Base-by-base conservation (phyloP, 306 rosid species). In the Geum urbanum region DNA sequence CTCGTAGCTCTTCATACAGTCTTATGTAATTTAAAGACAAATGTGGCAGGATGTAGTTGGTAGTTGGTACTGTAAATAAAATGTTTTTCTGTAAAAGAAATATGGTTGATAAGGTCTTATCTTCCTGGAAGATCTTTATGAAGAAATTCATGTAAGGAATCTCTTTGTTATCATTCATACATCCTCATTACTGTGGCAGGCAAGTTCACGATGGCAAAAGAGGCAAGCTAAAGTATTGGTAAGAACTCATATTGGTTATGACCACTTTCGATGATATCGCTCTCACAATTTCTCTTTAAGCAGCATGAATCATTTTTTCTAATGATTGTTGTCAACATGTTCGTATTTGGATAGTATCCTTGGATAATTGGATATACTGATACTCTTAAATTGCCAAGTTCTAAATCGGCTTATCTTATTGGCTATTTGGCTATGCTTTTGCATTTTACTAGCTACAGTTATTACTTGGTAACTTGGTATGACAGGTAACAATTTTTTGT, bases 161-260 rank as follows among this genome's bases (percentile, higher is more conserved):
- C n/a, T 54, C 8, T 58, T 49, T 80, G 74, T 59, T 35, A 27
- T 6, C 72, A 56, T 55, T 62, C 47, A 74, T 70, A 32, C 37
- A 66, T 68, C 7, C 49, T 22, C 48, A 15, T 37, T 66, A 60
- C 69, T 73, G 57, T 64, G 79, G 39, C 91, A 94, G 99, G 99
- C 99, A 62, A 88, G 85, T 83, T 56, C 89, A 37, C 77, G 99
- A 27, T 94, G 99, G 99, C 92, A 91, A 57, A 91, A 91, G 89
- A 84, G 97, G 86, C 99, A 94, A 77, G 87, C 92, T 66, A 87
- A 83, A 76, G 96, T 91, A 75, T 71, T 88, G 91, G 99, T 94
- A 84, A 22, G 80, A 73, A 73, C 58, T 81, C 68, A 54, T 72
- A 48, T 66, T 5, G 2, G 22, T 66, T 48, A 2, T 66, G 27